Evolutionary conservation across 441 rosid species (phyloP).

Genomic region (Gossypium aridum): DNA sequence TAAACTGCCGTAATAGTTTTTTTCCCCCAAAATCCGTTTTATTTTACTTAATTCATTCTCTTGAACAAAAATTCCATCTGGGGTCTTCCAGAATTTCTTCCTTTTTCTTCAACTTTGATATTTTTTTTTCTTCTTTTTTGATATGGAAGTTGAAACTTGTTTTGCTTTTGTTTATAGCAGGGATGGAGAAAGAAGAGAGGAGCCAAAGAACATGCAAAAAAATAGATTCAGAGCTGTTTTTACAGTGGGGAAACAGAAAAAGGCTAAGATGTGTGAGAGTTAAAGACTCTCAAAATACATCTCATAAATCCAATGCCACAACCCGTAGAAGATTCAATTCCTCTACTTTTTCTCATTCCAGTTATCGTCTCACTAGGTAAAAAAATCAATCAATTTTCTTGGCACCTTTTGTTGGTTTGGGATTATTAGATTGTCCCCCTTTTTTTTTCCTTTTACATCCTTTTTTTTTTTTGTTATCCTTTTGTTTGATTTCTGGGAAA

Average conservation of each 20-base stretch:
- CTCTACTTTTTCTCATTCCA: slow-evolving; percentile 39
- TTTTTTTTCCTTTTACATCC: background rate
- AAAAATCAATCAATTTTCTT: background rate
- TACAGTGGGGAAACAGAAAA: slow-evolving; percentile 75
- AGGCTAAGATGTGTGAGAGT: slow-evolving; percentile 67
- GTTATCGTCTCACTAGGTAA: slow-evolving; percentile 52
- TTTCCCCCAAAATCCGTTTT: background rate
- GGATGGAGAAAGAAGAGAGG: slow-evolving; percentile 46
- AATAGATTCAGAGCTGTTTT: slow-evolving; percentile 47
- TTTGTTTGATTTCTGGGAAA: background rate
- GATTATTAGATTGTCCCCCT: background rate
- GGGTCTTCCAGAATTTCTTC: slow-evolving; percentile 1
- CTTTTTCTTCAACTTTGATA: background rate
- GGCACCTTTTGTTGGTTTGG: background rate
- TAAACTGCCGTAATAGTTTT: background rate
- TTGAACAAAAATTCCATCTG: background rate
- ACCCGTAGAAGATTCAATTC: slow-evolving; percentile 35
- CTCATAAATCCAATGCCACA: slow-evolving; percentile 42
- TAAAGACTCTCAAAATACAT: slow-evolving; percentile 40
- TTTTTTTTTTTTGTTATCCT: background rate
- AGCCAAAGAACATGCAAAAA: slow-evolving; percentile 38
- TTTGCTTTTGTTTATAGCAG: slow-evolving; percentile 10
- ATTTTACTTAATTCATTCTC: background rate
- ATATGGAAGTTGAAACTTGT: background rate
- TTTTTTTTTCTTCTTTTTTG: background rate